Percentiles rank a stretch among this genome's conserved stretches.
Evolutionary conservation across 1,284 basidiomycete species (phyloP).

Genomic region (Clitocybe nebularis): DNA sequence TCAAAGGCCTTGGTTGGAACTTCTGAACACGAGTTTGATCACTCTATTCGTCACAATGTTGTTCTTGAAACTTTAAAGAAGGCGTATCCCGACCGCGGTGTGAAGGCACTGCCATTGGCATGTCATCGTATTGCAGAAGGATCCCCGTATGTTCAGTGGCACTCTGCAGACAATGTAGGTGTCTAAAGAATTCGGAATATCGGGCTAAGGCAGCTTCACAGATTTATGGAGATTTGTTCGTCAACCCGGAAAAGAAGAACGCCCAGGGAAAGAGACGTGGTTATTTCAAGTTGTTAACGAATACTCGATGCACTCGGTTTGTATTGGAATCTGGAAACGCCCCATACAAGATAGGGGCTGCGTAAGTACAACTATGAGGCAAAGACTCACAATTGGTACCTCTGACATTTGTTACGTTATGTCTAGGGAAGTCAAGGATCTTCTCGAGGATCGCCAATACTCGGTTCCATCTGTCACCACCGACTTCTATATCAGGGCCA

Average conservation of each 20-base stretch:
- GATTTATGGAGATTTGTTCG: conserved; percentile 1
- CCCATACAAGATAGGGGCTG: conserved; percentile 1
- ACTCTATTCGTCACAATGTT: conserved; percentile 4
- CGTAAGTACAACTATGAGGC: not conserved
- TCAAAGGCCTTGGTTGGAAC: not conserved
- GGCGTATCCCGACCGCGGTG: not conserved
- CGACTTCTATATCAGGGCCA: conserved; percentile 1
- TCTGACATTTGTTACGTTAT: not conserved
- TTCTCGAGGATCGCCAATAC: not conserved
- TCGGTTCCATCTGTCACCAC: not conserved
- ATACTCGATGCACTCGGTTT: conserved; percentile 1
- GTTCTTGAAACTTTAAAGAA: not conserved
- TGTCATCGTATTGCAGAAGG: conserved; percentile 3
- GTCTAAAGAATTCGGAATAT: not conserved
- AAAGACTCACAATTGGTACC: not conserved
- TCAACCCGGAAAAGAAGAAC: not conserved
- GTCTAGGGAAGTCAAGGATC: conserved; percentile 1
- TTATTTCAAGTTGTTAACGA: conserved; percentile 1
- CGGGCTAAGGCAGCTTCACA: not conserved
- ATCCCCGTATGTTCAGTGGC: conserved; percentile 4
- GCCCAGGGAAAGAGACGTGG: not conserved
- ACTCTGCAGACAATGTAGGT: conserved; percentile 1
- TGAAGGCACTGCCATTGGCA: not conserved
- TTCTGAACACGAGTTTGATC: conserved; percentile 2
- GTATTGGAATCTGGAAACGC: not conserved